phyloP scores from a whole-genome alignment of 2,329 filamentous ascomycete genomes.

The Phoma sp. region DNA sequence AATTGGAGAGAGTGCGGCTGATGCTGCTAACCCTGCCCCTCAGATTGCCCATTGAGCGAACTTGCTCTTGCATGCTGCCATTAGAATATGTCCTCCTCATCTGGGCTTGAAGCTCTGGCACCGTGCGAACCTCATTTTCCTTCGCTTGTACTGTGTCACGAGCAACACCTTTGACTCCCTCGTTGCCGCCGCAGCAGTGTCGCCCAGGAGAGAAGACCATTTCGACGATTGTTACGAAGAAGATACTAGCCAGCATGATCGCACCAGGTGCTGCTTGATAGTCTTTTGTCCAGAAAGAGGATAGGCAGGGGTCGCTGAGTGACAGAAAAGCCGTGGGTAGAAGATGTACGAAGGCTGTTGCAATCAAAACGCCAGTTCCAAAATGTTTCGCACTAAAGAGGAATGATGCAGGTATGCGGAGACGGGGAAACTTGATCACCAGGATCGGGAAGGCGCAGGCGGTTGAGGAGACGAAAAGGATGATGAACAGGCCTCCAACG shows the following conservation, averaged over 20 bases:
- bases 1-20: constrained; percentile 38
- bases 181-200: constrained; percentile 63
- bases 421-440: constrained; percentile 64
- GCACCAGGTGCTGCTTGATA: constrained; percentile 69
- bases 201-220: constrained; percentile 66
- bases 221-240: constrained; percentile 67
- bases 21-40: constrained; percentile 37
- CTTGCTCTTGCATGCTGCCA: constrained; percentile 32
- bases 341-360: constrained; percentile 82
- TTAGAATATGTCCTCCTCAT: constrained; percentile 30
- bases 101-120: constrained; percentile 10
- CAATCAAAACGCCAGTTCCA: constrained; percentile 79
- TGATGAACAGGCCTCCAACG: constrained; percentile 44
- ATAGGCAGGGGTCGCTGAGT: constrained; percentile 57
- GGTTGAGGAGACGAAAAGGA: constrained; percentile 42
- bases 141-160: constrained; percentile 20
- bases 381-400: constrained; percentile 65
- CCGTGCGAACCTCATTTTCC: constrained; percentile 1
- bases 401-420: constrained; percentile 66
- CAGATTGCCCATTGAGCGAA: constrained; percentile 34
- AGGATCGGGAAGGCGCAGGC: constrained; percentile 70
- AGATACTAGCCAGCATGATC: constrained; percentile 68
- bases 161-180: constrained; percentile 41
- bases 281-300: constrained; percentile 63
- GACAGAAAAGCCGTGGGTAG: constrained; percentile 66